A percentile compares a stretch with the other conserved stretches of the same genome.
phyloP scores from a whole-genome alignment of 768 basidiomycete species.

The Tulasnella sp. region DNA sequence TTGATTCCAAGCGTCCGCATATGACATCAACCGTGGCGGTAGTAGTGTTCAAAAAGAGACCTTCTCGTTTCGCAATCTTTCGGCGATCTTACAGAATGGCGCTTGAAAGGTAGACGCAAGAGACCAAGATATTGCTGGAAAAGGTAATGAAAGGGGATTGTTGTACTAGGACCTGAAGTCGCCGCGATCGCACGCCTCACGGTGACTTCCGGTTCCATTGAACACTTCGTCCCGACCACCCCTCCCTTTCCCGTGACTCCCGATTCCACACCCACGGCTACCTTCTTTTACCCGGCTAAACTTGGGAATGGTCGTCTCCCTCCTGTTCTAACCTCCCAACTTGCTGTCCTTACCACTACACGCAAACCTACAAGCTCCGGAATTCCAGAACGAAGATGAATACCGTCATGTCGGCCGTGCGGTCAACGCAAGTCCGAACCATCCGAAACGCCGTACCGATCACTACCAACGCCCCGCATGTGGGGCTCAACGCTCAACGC shows the following conservation, averaged over 20 bases:
- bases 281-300: not conserved
- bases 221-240: not conserved
- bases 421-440: not conserved
- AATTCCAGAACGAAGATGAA: not conserved
- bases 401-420: not conserved
- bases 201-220: not conserved
- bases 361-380: not conserved
- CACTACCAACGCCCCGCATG: not conserved
- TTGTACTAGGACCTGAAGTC: not conserved
- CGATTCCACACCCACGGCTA: not conserved
- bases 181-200: not conserved
- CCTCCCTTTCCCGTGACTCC: not conserved
- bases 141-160: not conserved
- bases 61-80: no score
- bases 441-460: not conserved
- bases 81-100: no score
- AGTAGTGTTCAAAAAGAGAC: no score
- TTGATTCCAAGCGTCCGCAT: slow-evolving; percentile 9
- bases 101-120: no score
- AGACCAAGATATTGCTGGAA: not conserved
- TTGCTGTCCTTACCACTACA: not conserved
- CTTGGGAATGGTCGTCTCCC: not conserved
- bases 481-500: not conserved
- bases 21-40: not conserved
- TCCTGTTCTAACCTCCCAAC: not conserved